Base-by-base conservation (phyloP, 306 rosid species). In the Cotoneaster glaucophyllus region DNA sequence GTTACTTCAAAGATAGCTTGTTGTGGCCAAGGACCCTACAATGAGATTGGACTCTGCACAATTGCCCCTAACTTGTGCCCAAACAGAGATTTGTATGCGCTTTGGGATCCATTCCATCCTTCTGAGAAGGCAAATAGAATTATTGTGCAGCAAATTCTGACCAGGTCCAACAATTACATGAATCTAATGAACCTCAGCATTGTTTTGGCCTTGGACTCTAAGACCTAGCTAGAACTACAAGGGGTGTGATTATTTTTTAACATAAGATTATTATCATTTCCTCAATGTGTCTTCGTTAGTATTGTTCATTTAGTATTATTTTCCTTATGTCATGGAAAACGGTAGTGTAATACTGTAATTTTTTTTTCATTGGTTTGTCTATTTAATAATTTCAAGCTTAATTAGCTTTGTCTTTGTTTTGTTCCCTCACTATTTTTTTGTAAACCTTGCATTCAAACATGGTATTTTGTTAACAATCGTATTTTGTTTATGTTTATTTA, bases 91-190 rank as follows among this genome's bases (percentile, higher is more conserved):
- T 2, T 80, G 13, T 90, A 87, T 14, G 97, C 86, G 9, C 88
- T 90, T 74, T 93, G 96, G 97, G 97, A 93, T 80, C 66, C 92
- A 59, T 93, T 88, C 57, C 97, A 93, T 78, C 97, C 96, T 11
- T 82, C 96, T 0, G 96, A 31, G 34, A 4, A 4, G 34, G 34
- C 5, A 31, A 31, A 31, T 31, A 31, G 34, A 31, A 31, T 31
- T 31, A 31, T 31, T 4, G 34, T 4, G 34, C 5, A 31, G 34
- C 34, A 4, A 31, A 31, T 31, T 31, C 34, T 31, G 5, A 31
- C 5, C 1, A 4, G 34, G 34, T 31, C 34, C 34, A 31, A 31
- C 34, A 31, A 31, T 31, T 31, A 31, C 34, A 31, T 4, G 5
- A 31, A 31, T 31, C 34, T 3, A 31, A 31, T 31, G 34, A 31